These are phyloP conservation scores for Claviceps citrina DNA, from an alignment of 2,329 filamentous ascomycete genomes.

Conservation along the genomic window DNA sequence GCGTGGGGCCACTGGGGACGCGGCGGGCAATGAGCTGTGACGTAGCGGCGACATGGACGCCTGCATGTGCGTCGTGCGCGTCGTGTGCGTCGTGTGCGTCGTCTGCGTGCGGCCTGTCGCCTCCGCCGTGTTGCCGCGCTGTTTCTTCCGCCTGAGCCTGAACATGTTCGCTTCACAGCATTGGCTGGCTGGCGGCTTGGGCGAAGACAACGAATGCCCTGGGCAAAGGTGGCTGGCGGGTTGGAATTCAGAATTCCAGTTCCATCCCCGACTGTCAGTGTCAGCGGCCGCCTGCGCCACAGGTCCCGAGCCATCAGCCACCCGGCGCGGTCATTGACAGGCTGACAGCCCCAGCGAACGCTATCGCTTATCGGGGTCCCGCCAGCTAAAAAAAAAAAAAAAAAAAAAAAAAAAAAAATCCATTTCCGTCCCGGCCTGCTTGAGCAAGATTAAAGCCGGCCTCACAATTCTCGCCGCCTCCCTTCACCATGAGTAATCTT, in stretches of 20 bases:
- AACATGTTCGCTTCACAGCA: constrained; percentile 13
- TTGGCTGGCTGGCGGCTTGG: background rate
- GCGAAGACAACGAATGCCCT: too few relatives aligned
- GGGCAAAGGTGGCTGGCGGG: too few relatives aligned
- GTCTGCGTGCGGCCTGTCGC: constrained; percentile 9
- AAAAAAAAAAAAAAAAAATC: constrained; percentile 4
- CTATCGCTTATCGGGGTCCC: constrained; percentile 17
- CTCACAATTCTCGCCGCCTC: background rate
- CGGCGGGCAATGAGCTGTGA: background rate
- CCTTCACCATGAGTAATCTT: constrained; percentile 35
- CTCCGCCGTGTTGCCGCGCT: constrained; percentile 16
- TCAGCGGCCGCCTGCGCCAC: constrained; percentile 4
- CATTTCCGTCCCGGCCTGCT: constrained; percentile 4
- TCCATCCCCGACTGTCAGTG: too few relatives aligned
- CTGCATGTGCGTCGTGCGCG: background rate
- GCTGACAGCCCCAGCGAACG: too few relatives aligned
- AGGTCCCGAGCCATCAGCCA: background rate
- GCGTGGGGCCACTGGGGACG: background rate
- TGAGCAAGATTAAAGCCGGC: background rate
- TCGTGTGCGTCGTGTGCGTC: background rate
- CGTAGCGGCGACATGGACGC: constrained; percentile 1
- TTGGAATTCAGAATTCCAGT: too few relatives aligned
- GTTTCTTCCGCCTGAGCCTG: constrained; percentile 20
- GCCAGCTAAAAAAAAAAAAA: constrained; percentile 9
- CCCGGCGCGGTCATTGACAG: too few relatives aligned